These are phyloP conservation scores for Xylaria flabelliformis DNA, from an alignment of 495 filamentous ascomycete species.

Conservation along the genomic window DNA sequence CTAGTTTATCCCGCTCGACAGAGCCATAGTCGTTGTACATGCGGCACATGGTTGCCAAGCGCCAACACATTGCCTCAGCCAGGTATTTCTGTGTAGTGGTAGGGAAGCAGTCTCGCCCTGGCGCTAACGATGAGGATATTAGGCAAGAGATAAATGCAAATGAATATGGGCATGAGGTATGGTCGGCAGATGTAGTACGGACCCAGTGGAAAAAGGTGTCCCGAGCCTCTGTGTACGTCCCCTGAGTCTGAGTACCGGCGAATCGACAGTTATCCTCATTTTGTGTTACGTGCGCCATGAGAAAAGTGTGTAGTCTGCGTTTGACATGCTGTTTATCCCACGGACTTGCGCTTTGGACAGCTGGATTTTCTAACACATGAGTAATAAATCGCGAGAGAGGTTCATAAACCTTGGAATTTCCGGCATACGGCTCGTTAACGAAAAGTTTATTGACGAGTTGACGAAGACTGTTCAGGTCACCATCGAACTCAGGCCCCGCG, in stretches of 20 bases:
- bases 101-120: slow-evolving; percentile 21
- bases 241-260: neutral
- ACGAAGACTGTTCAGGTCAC: neutral
- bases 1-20: slow-evolving; percentile 38
- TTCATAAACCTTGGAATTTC: neutral
- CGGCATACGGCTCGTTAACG: neutral
- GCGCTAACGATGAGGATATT: slow-evolving; percentile 29
- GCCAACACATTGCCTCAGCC: slow-evolving; percentile 36
- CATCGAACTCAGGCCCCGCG: slow-evolving; percentile 24
- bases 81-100: slow-evolving; percentile 36
- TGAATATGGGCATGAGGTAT: slow-evolving; percentile 47
- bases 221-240: neutral
- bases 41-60: slow-evolving; percentile 47
- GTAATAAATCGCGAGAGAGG: neutral
- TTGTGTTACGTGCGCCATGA: neutral
- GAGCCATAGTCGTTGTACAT: slow-evolving; percentile 54
- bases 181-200: slow-evolving; percentile 42
- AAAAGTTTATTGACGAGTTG: neutral
- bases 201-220: slow-evolving; percentile 37
- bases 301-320: neutral
- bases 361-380: neutral
- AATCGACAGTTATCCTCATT: neutral
- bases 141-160: slow-evolving; percentile 45
- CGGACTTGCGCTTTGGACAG: neutral
- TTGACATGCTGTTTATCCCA: neutral